Evolutionary conservation across 768 basidiomycete species (phyloP).

Genomic region (Suillus subluteus): DNA sequence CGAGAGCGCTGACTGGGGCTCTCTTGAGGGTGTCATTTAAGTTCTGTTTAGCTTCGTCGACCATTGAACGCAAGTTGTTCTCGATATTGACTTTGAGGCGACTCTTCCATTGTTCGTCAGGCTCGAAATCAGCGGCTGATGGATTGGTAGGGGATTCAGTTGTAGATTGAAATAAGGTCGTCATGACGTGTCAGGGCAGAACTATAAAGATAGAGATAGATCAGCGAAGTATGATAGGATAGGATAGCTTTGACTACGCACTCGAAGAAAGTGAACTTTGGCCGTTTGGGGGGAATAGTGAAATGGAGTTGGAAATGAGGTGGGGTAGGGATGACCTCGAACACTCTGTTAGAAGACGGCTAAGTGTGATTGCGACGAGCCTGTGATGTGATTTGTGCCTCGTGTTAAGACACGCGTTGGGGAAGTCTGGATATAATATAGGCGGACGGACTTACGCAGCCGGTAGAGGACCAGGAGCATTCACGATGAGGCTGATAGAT

Average conservation of each 20-base stretch:
- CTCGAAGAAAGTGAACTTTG: background rate
- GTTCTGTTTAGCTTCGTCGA: slow-evolving; percentile 68
- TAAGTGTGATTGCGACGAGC: slow-evolving; percentile 25
- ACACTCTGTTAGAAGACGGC: slow-evolving; percentile 20
- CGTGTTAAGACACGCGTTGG: slow-evolving; percentile 58
- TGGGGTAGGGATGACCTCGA: slow-evolving; percentile 17
- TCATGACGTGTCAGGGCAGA: slow-evolving; percentile 21
- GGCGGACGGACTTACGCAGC: slow-evolving; percentile 22
- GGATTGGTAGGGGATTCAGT: slow-evolving; percentile 17
- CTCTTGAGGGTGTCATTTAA: slow-evolving; percentile 54
- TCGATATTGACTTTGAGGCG: slow-evolving; percentile 55
- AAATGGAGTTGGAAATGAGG: slow-evolving; percentile 19
- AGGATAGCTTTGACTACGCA: slow-evolving; percentile 7
- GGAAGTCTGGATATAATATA: slow-evolving; percentile 25
- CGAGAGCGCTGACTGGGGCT: slow-evolving; percentile 35
- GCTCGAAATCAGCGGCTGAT: slow-evolving; percentile 41
- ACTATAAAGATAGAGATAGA: background rate
- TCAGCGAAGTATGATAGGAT: slow-evolving; percentile 4
- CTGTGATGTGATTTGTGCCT: slow-evolving; percentile 52
- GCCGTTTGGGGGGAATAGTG: slow-evolving; percentile 10
- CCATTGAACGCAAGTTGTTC: slow-evolving; percentile 40
- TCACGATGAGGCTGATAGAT: slow-evolving; percentile 12
- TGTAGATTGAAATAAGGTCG: slow-evolving; percentile 25
- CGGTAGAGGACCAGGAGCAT: slow-evolving; percentile 19
- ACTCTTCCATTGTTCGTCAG: slow-evolving; percentile 59